These are phyloP conservation scores for Paxillus involutus DNA, from an alignment of 768 basidiomycete genomes.

Conservation along the genomic window DNA sequence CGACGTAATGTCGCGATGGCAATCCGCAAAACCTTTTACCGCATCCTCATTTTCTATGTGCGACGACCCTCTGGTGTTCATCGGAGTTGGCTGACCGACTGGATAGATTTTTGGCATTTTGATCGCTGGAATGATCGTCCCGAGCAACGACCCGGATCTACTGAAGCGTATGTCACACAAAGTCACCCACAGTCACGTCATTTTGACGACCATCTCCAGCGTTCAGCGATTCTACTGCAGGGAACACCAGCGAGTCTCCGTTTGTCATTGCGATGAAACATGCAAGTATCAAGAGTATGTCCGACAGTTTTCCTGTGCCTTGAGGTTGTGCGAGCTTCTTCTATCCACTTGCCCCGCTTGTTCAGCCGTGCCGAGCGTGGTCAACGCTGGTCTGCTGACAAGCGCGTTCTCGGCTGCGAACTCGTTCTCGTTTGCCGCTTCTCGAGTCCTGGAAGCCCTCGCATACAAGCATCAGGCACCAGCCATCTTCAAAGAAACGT, in stretches of 20 bases:
- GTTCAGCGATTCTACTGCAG: constrained; percentile 47
- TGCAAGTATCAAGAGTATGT: constrained; percentile 61
- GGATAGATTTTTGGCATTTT: constrained; percentile 62
- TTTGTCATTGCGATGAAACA: constrained; percentile 78
- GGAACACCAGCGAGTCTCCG: constrained; percentile 72
- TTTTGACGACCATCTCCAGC: constrained; percentile 5
- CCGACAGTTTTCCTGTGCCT: too few relatives aligned
- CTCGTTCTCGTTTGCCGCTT: constrained; percentile 56
- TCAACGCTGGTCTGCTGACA: constrained; percentile 73
- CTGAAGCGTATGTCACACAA: constrained; percentile 31
- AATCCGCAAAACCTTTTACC: constrained; percentile 74
- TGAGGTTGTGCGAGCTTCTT: not conserved
- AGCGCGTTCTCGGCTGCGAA: constrained; percentile 73
- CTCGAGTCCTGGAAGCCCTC: constrained; percentile 40
- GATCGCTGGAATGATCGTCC: constrained; percentile 73
- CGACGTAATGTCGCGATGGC: constrained; percentile 78
- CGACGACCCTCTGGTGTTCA: constrained; percentile 12
- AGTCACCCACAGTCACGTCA: constrained; percentile 5
- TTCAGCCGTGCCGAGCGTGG: constrained; percentile 56
- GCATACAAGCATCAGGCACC: constrained; percentile 51
- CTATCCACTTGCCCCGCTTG: not conserved
- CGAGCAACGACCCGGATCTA: constrained; percentile 55
- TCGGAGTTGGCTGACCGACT: not conserved
- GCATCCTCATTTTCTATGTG: constrained; percentile 78
- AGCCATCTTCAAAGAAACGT: constrained; percentile 44